Evolutionary conservation across 495 filamentous ascomycete genomes (phyloP), one percentile per base, ranked within the genome.

Genomic region (Penicillium bovifimosum): DNA sequence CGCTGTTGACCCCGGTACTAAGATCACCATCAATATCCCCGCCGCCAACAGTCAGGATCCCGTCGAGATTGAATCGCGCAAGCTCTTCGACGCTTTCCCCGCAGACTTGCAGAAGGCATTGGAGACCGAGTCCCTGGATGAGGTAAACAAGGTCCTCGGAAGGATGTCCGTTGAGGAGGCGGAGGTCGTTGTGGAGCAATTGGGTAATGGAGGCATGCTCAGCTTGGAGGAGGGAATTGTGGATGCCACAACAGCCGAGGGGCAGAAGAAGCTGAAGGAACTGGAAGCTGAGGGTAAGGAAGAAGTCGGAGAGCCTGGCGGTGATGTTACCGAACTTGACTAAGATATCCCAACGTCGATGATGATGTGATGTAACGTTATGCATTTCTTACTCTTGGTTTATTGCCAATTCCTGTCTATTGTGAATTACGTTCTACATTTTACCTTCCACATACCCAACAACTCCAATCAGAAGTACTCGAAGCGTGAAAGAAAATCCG

Each of bases 81-180:
- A 81, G 56, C 81, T 96, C 46, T 97, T 91, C 62, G 87, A 97
- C 31, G 69, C 79, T 17, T 97, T 98, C 75, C 78, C 84, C 29
- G 82, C 86, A 13, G 86, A 88, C 2, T 69, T 98, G 69, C 86
- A 85, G 68, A 77, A 81, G 55, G 92, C 93, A 36, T 68, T 98
- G 39, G 86, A 88, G 66, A 86, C 83, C 17, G 88, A 89, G n/a
- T 90, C 78, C 14, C 63, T 98, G 60, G 93, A 96, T 50, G 85
- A 91, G 68, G 91, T 98, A 39, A 98, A 98, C 72, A 91, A 95
- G 74, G 93, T 96, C 9, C 76, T 98, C 53, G 93, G 89, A 18
- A 87, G 87, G 64, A 89, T 98, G 91, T 86, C 81, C 52, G 90
- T 97, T 0, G 85, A 86, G 35, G 92, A 96, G 53, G 93, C 95